These are phyloP conservation scores for Mycena olivaceomarginata DNA, from an alignment of 768 basidiomycete genomes.

Conservation along the genomic window DNA sequence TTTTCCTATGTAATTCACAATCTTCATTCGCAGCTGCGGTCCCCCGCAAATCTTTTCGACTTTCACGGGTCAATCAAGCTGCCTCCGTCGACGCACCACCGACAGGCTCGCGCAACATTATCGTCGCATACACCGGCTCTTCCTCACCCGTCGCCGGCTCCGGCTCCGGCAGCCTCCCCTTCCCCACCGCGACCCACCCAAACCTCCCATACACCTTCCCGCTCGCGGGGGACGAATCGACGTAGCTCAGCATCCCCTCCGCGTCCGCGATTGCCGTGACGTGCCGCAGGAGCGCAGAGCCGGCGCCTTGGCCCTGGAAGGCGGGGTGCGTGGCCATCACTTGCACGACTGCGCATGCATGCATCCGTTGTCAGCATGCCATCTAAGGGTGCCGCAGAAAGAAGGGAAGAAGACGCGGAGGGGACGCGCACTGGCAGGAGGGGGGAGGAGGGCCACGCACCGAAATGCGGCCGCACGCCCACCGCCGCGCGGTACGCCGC, in stretches of 20 bases:
- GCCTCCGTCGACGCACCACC: not conserved
- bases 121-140: slow-evolving; percentile 1
- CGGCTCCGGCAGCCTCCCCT: not conserved
- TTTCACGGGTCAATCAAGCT: no score
- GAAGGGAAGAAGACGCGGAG: no score
- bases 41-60: no score
- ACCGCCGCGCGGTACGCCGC: not conserved
- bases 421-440: no score
- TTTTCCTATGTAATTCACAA: no score
- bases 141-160: not conserved
- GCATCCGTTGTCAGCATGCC: not conserved
- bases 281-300: not conserved
- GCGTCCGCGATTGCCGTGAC: not conserved
- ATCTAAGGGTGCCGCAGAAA: not conserved
- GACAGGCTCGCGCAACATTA: slow-evolving; percentile 11
- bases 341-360: not conserved
- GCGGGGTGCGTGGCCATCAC: slow-evolving; percentile 3
- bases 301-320: slow-evolving; percentile 11
- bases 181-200: not conserved
- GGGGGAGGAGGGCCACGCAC: not conserved
- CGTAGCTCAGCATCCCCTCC: slow-evolving; percentile 7
- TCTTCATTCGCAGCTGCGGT: no score
- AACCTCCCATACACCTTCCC: not conserved
- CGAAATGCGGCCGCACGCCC: not conserved
- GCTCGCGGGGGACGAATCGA: slow-evolving; percentile 1